These are phyloP conservation scores for Scolecobasidium constrictum DNA, from an alignment of 2,329 filamentous ascomycete genomes.

Conservation along the genomic window DNA sequence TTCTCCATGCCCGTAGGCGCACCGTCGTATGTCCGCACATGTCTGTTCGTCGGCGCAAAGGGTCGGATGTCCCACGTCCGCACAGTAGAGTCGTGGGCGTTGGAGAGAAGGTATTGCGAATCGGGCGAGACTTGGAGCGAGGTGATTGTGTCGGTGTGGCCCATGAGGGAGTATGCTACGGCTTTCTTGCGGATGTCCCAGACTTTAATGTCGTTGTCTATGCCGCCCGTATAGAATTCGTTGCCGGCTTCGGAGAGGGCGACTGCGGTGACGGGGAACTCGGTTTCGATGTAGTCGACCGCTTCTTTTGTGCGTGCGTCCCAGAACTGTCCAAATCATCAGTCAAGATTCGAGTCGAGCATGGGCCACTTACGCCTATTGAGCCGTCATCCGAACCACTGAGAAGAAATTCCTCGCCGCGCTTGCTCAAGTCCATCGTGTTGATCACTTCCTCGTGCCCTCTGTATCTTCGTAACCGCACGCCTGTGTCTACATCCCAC, in stretches of 20 bases:
- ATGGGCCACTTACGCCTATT: conserved; percentile 48
- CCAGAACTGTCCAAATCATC: conserved; percentile 51
- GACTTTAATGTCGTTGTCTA: conserved; percentile 94
- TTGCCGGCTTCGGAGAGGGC: conserved; percentile 90
- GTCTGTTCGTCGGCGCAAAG: conserved; percentile 79
- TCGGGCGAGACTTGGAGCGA: conserved; percentile 88
- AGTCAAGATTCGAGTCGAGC: not conserved
- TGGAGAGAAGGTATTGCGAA: conserved; percentile 79
- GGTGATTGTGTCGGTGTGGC: conserved; percentile 86
- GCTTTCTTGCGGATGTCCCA: conserved; percentile 94
- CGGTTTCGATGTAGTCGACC: conserved; percentile 76
- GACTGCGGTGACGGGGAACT: conserved; percentile 85
- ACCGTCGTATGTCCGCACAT: conserved; percentile 85
- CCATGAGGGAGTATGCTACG: conserved; percentile 75
- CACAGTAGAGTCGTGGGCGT: conserved; percentile 87
- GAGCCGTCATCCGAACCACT: conserved; percentile 90
- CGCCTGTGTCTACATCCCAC: conserved; percentile 90
- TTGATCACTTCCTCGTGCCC: conserved; percentile 98
- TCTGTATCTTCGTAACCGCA: conserved; percentile 79
- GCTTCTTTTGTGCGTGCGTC: conserved; percentile 86
- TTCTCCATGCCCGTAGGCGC: conserved; percentile 79
- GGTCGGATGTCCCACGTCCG: conserved; percentile 93
- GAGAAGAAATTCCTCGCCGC: conserved; percentile 82
- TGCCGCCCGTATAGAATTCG: conserved; percentile 87
- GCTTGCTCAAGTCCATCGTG: conserved; percentile 72